Conservation (phyloP, 495 filamentous ascomycete species). For the Staphylotrichum longicolle region DNA sequence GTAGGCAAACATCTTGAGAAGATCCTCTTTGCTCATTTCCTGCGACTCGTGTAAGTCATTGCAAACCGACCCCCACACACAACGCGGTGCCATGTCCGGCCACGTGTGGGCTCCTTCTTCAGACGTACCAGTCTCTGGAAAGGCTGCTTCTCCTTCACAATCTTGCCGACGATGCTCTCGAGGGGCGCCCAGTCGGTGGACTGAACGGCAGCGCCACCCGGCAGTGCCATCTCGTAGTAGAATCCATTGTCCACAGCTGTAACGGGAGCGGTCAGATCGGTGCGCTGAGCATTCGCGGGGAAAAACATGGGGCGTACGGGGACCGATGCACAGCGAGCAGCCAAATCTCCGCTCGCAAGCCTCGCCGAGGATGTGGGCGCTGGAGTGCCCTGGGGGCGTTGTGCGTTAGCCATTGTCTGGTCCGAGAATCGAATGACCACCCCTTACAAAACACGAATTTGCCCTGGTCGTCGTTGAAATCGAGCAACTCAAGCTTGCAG, state of each 20-base stretch:
- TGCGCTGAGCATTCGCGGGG: neutral
- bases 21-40: conserved; percentile 79
- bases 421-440: neutral
- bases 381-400: conserved; percentile 76
- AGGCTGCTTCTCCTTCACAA: conserved; percentile 93
- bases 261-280: neutral
- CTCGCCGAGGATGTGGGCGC: conserved; percentile 91
- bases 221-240: conserved; percentile 96
- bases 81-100: neutral
- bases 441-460: conserved; percentile 44
- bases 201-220: conserved; percentile 68
- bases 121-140: conserved; percentile 72
- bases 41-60: neutral
- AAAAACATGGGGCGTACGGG: conserved; percentile 52
- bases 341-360: conserved; percentile 85
- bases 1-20: conserved; percentile 93
- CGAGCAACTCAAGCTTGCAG: conserved; percentile 74
- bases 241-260: conserved; percentile 73
- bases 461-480: conserved; percentile 81
- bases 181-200: conserved; percentile 75
- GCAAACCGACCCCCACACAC: neutral
- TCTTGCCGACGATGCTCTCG: conserved; percentile 67
- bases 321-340: conserved; percentile 88
- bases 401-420: conserved; percentile 25
- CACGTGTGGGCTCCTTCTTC: neutral